phyloP scores from a whole-genome alignment of 1,139 yeast genomes.

The Nakaseomyces glabratus region DNA sequence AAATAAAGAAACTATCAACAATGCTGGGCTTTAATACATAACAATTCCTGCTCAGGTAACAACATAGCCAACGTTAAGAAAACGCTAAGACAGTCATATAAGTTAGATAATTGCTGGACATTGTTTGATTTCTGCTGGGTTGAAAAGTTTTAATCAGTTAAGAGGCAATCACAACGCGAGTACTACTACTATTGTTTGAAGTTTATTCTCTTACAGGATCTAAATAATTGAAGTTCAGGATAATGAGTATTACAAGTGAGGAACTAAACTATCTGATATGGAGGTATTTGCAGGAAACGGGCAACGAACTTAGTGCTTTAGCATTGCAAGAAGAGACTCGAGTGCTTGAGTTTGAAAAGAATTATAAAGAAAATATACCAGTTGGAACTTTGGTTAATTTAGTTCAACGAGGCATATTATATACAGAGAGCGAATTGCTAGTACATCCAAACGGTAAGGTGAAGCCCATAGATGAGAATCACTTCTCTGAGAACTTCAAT shows the following conservation, averaged over 20 bases:
- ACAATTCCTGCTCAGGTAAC: no score
- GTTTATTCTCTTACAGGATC: no score
- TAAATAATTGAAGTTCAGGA: no score
- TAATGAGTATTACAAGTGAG: constrained; percentile 72
- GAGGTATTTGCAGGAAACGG: constrained; percentile 88
- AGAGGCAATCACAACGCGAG: no score
- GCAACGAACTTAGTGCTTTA: constrained; percentile 66
- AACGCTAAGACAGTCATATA: no score
- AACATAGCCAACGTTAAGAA: no score
- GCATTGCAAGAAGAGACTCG: constrained; percentile 72
- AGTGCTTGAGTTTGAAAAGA: constrained; percentile 49
- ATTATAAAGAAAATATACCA: constrained; percentile 43
- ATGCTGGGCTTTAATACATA: no score
- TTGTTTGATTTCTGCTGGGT: no score
- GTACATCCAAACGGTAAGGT: constrained; percentile 33
- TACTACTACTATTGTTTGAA: no score
- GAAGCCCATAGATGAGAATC: constrained; percentile 18
- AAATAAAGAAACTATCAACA: no score
- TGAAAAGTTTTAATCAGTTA: no score
- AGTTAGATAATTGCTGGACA: no score
- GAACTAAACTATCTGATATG: constrained; percentile 87
- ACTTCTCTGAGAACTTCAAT: constrained; percentile 30
- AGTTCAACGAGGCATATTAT: constrained; percentile 79
- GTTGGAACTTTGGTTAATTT: constrained; percentile 72
- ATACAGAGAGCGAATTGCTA: constrained; percentile 46